Base-by-base conservation (phyloP, 2,329 filamentous ascomycete genomes). In the Chaetothyriales sp. region DNA sequence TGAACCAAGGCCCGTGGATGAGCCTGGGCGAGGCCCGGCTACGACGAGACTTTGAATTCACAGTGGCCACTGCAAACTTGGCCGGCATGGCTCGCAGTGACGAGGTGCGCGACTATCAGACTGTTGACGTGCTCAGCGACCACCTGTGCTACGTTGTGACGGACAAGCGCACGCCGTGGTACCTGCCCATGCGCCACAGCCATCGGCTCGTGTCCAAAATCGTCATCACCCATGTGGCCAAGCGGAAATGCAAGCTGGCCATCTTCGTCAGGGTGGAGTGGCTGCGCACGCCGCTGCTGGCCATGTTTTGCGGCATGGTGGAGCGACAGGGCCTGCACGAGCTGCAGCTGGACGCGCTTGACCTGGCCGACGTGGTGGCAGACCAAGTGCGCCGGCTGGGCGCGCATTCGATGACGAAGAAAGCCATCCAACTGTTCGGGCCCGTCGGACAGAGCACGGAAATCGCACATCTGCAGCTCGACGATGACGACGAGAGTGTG, bases 141-240 rank as follows among this genome's bases (percentile, higher is more conserved):
- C 85, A 90, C 60, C 69, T 84, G 6, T 83, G 81, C 67, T 85
- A 85, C 61, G 79, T 82, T 43, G 71, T 84, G 19, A 80, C 78
- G 1, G 80, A 83, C 61, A 75, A 75, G 51, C 79, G 79, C 56
- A 76, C 74, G 0, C 79, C 81, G 0, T 94, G 88, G 87, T 88
- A 95, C 70, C 75, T 97, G 40, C 92, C 92, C 10, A 83, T 89
- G 64, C 80, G 83, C 50, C 75, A 81, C 47, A 78, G 81, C 49
- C 94, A 97, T 69, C 83, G 83, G 60, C 73, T 95, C 19, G 80
- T 94, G 52, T 90, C 81, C 59, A 95, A 95, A 68, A 82, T 95
- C 56, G 88, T 95, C 57, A 92, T 98, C 56, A 95, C 92, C 2
- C 88, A 97, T 63, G 77, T 90, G 54, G 82, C 88, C 49, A 97